Evolutionary conservation across 768 basidiomycete genomes (phyloP).

Genomic region (Kwoniella mangroviensis): DNA sequence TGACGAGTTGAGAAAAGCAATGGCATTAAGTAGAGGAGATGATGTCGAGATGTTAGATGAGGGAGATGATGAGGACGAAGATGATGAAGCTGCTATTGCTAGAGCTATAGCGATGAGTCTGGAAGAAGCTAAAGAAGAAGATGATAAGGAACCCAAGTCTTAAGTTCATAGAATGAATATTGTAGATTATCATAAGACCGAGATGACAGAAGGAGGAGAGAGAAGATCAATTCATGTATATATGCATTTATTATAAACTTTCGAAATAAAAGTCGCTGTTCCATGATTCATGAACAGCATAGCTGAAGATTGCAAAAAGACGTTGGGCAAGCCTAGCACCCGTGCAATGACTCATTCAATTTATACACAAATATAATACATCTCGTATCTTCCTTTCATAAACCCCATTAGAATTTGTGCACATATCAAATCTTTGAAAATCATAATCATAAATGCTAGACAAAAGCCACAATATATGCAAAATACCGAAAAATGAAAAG

Average conservation of each 20-base stretch:
- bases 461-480: neutral
- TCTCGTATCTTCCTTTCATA: neutral
- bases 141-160: conserved; percentile 47
- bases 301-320: no score
- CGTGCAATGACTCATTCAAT: neutral
- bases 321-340: no score
- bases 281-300: no score
- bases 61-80: conserved; percentile 60
- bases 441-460: neutral
- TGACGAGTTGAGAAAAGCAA: conserved; percentile 72
- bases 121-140: conserved; percentile 40
- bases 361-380: neutral
- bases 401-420: neutral
- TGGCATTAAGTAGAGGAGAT: conserved; percentile 71
- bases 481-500: neutral
- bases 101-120: conserved; percentile 93
- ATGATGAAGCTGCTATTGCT: conserved; percentile 88
- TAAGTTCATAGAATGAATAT: neutral
- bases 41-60: conserved; percentile 60
- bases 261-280: no score
- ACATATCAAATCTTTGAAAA: neutral
- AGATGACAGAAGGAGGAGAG: no score
- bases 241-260: no score
- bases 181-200: no score
- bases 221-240: no score